Conservation (phyloP, 106 monocot species). For the Vanilla planifolia region DNA sequence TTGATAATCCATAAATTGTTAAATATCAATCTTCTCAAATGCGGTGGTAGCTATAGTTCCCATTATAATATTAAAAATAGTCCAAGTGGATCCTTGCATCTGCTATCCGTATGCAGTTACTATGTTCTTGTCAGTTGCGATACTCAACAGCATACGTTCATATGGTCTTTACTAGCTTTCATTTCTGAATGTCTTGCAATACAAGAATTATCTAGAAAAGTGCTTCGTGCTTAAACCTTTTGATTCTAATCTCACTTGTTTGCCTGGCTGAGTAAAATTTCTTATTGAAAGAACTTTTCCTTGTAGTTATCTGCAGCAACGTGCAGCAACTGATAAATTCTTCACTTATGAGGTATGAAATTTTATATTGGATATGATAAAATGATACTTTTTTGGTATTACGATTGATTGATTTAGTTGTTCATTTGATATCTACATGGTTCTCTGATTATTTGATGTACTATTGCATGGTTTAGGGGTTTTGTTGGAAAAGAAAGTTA, state of each 20-base stretch:
- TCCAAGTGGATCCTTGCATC: too few relatives aligned
- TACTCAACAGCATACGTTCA: too few relatives aligned
- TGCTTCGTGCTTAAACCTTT: neutral
- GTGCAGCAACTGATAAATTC: slow-evolving; percentile 44
- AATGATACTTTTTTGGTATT: neutral
- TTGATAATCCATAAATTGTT: too few relatives aligned
- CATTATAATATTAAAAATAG: too few relatives aligned
- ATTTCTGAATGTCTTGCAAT: too few relatives aligned
- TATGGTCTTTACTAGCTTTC: too few relatives aligned
- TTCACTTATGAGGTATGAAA: slow-evolving; percentile 89
- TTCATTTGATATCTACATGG: neutral
- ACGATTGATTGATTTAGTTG: neutral
- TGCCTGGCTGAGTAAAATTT: neutral
- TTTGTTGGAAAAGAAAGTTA: too few relatives aligned
- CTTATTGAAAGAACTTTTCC: slow-evolving; percentile 9
- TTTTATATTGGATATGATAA: neutral
- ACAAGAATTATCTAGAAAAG: too few relatives aligned
- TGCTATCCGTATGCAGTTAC: too few relatives aligned
- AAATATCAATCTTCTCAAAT: too few relatives aligned
- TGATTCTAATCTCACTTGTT: neutral
- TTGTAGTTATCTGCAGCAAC: slow-evolving; percentile 86
- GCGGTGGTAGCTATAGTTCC: too few relatives aligned
- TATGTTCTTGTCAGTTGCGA: too few relatives aligned
- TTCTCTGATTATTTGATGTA: neutral
- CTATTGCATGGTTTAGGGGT: neutral